Evolutionary conservation across 495 filamentous ascomycete species (phyloP).

Genomic region (Neurospora sp.): DNA sequence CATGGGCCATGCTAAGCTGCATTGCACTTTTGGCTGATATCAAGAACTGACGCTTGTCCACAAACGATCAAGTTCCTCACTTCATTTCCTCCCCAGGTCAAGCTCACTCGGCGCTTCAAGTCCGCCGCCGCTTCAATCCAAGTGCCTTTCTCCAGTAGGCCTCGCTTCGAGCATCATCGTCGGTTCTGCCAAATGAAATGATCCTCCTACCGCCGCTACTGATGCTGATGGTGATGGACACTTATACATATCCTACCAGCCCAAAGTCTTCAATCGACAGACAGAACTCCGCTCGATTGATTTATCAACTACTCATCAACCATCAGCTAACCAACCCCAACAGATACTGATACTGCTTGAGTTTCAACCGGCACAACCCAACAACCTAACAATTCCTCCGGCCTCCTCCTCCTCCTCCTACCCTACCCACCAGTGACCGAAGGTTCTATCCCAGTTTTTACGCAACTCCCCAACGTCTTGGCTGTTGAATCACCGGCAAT

Average conservation of each 20-base stretch:
- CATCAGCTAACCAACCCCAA: background rate
- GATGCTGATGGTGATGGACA: too few relatives aligned
- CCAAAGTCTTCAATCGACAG: background rate
- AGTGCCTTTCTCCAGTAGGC: background rate
- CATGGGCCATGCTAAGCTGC: background rate
- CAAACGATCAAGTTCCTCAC: background rate
- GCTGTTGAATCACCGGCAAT: background rate
- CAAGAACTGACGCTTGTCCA: background rate
- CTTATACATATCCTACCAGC: background rate
- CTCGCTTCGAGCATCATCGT: background rate
- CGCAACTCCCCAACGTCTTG: background rate
- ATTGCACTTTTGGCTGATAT: background rate
- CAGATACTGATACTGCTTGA: background rate
- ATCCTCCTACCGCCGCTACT: background rate
- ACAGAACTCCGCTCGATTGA: background rate
- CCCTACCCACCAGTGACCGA: background rate
- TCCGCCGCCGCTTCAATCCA: background rate
- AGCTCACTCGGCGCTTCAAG: background rate
- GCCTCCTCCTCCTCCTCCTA: background rate
- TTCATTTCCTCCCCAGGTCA: background rate
- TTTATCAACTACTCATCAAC: background rate
- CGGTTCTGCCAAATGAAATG: background rate
- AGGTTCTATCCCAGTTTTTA: background rate
- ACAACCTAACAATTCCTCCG: background rate
- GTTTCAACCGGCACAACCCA: background rate